Evolutionary conservation across 345 rosid species (phyloP), one percentile per base, ranked within the genome.

Genomic region (Citropsis articulata): DNA sequence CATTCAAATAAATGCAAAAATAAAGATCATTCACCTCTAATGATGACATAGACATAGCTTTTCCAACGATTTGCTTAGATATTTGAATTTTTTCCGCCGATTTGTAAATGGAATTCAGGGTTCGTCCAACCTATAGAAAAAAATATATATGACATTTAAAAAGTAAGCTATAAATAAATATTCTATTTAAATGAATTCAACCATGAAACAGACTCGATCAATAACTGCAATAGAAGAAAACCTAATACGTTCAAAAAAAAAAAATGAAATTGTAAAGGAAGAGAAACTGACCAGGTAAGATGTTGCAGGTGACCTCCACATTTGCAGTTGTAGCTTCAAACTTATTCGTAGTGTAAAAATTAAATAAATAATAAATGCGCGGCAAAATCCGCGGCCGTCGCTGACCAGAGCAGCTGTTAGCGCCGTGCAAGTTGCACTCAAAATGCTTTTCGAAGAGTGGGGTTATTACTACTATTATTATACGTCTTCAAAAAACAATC

Each of bases 71-170:
- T 48, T 24, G 68, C 1, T 65, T 75, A 48, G 70, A 75, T 45
- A 50, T 28, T 77, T 69, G 82, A 80, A 70, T 60, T 59, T 80
- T 78, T 56, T 40, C 66, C 71, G 69, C 70, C 31, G 69, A 73
- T 72, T 56, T 36, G 73, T 72, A 79, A 63, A 66, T 66, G 48
- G 74, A 65, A 77, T 65, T 69, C 73, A 76, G 48, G 68, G 62
- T 59, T 24, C 61, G 78, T 3, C 81, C 57, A 67, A 79, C 65
- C 69, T 65, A 38, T 16, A 33, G 9, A n/a, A 33, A 63, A 14
- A 36, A 7, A 42, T 10, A 40, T 40, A 10, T 45, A 65, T n/a
- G 27, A 59, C 4, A 3, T 59, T 7, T 8, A 8, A 24, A 59
- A 59, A 59, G 4, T 16, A 24, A 1, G 62, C 14, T 9, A 59